Evolutionary conservation across 768 basidiomycete species (phyloP), one percentile per base, ranked within the genome.

Genomic region (Termitomyces sp.): DNA sequence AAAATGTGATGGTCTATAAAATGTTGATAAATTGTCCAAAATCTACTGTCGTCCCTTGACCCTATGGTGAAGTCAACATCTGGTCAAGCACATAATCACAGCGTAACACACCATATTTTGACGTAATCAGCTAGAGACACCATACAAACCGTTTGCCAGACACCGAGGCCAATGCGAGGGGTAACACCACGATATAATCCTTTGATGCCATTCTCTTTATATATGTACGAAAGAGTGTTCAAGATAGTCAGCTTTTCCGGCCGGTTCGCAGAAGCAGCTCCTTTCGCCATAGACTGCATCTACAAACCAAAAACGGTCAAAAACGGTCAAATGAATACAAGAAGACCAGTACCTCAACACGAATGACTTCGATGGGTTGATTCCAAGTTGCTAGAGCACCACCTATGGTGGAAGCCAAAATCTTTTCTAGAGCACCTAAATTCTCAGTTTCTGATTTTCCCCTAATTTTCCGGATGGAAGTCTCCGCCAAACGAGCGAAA

Each of bases 271-370:
- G 82, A 83, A n/a, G 81, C 76, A 5, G 83, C 77, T 11, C 74
- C 74, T 72, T 98, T 98, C 26, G 92, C 86, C 90, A 98, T 98
- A 51, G 94, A 96, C 84, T 99, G 97, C 97, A 99, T 98, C 92
- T 97, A 68, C 30, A 59, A 57, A 55, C 43, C 51, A 62, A 56
- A 30, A 48, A 28, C 28, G 28, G 54, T 51, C 32, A 38, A 55
- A 18, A 41, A 38, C 52, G 30, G 20, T 32, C 45, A 35, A 32
- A 63, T 38, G n/a, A 48, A 14, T 5, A 20, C 16, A 13, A 4
- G 10, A 46, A 45, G 51, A 36, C 9, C 4, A 70, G 44, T 69
- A 92, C 94, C 81, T 97, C 95, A 33, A 98, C 94, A 56, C 96
- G 92, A 63, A 98, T 82, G 64, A 98, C 96, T 74, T 98, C 95